Percentiles rank a stretch among this genome's conserved stretches.
These are phyloP conservation scores for Plantago elongata DNA, from an alignment of 257 asterid species.

Conservation along the genomic window DNA sequence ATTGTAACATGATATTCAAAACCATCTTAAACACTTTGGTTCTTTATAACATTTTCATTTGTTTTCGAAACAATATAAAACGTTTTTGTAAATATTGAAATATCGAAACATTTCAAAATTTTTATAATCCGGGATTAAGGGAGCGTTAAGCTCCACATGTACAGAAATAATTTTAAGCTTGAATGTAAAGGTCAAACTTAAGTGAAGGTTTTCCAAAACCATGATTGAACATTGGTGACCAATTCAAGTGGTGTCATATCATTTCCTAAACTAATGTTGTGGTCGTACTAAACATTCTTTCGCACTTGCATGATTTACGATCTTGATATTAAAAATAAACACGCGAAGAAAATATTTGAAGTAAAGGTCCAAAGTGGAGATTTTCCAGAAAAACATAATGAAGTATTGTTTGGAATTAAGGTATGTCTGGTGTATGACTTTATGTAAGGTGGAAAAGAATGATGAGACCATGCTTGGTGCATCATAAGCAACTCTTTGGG, in stretches of 20 bases:
- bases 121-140: too few species aligned
- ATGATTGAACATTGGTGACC: not conserved
- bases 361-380: slow-evolving; percentile 49
- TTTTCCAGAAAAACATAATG: slow-evolving; percentile 29
- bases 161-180: too few species aligned
- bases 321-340: not conserved
- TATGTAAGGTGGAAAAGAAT: slow-evolving; percentile 19
- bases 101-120: too few species aligned
- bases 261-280: not conserved
- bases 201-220: too few species aligned
- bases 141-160: too few species aligned
- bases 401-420: slow-evolving; percentile 20
- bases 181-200: not conserved
- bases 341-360: not conserved
- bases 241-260: not conserved
- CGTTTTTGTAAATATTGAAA: too few species aligned
- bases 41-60: too few species aligned
- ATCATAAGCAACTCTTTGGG: slow-evolving; percentile 30
- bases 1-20: too few species aligned
- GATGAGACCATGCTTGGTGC: slow-evolving; percentile 32
- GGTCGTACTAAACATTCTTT: not conserved
- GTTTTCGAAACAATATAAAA: too few species aligned
- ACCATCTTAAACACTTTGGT: too few species aligned
- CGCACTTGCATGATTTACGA: not conserved
- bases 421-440: slow-evolving; percentile 18